A percentile compares a stretch with the other conserved stretches of the same genome.
These are phyloP conservation scores for Stephanodiscus minutulus DNA, from an alignment of 108 stramenopile species.

Conservation along the genomic window DNA sequence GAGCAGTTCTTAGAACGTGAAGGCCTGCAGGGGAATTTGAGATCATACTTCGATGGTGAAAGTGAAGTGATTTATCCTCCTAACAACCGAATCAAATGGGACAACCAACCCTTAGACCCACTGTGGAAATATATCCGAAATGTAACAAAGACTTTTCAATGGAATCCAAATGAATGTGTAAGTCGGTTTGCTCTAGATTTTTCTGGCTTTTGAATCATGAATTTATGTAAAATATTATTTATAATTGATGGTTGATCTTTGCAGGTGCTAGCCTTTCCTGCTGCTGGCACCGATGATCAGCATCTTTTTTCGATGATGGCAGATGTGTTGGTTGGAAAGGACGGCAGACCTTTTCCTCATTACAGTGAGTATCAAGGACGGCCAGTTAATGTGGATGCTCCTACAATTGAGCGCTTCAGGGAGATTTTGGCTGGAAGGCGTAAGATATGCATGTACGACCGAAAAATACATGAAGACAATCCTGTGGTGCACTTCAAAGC, in stretches of 20 bases:
- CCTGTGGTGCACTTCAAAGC: constrained; percentile 64
- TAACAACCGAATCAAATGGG: constrained; percentile 25
- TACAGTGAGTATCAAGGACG: constrained; percentile 38
- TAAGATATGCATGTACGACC: constrained; percentile 62
- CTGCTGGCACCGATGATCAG: constrained; percentile 17
- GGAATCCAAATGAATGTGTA: constrained; percentile 34
- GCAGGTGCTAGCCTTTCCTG: constrained; percentile 30
- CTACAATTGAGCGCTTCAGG: constrained; percentile 46
- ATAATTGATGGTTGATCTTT: neutral
- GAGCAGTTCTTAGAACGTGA: constrained; percentile 64
- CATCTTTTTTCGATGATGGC: constrained; percentile 23
- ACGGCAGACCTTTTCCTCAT: constrained; percentile 39
- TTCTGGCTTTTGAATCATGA: neutral
- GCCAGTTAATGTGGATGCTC: constrained; percentile 42
- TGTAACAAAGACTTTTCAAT: constrained; percentile 26
- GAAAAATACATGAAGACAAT: constrained; percentile 48
- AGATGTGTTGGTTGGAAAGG: constrained; percentile 34
- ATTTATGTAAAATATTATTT: neutral
- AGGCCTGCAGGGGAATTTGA: constrained; percentile 33
- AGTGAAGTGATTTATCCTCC: constrained; percentile 24
- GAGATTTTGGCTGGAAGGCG: constrained; percentile 56
- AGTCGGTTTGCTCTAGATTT: neutral
- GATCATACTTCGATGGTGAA: neutral
- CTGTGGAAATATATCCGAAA: constrained; percentile 30
- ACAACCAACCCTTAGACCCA: constrained; percentile 26